Evolutionary conservation across 2,329 filamentous ascomycete species (phyloP), one percentile per base, ranked within the genome.

Genomic region (Diaporthe australafricana): DNA sequence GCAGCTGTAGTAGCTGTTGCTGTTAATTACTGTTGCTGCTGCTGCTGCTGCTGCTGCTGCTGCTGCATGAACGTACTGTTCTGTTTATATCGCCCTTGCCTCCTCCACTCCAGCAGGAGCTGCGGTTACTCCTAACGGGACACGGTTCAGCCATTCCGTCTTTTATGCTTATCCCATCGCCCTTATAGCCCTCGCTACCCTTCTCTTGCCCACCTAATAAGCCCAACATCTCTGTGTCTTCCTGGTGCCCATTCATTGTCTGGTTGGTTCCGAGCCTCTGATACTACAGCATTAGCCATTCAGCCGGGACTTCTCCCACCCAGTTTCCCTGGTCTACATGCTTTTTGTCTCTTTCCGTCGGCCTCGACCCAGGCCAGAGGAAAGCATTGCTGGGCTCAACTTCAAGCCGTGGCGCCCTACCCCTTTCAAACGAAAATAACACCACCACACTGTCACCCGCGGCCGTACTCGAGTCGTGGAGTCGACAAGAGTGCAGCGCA

Each of bases 281-380:
- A 79, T 81, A 76, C 78, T 80, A 84, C 82, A 82, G 81, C 83
- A 85, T 85, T 83, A 84, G 78, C 83, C 82, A 84, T 86, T 85
- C 83, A 86, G 84, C 84, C 84, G 83, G 84, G 78, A 83, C 79
- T 79, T 78, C 77, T 81, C 81, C 81, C 77, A 78, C 74, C 80
- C 78, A 80, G 80, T 77, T 79, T 73, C 77, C 77, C 80, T 76
- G 77, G 77, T 78, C 79, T 83, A 80, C 80, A 76, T 60, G 53
- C 42, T 77, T 78, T 78, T 77, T 77, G 77, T 77, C 78, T 75
- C 76, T 80, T 75, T 76, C 79, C 77, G 78, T 76, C 76, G 75
- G 74, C 75, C 74, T 75, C 74, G 14, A 69, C 48, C 32, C 22
- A 42, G 56, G 30, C 32, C 48, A 38, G 45, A 73, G 40, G 42